Base-by-base conservation (phyloP, 1,139 yeast species). In the Saccharomyces hybrid region DNA sequence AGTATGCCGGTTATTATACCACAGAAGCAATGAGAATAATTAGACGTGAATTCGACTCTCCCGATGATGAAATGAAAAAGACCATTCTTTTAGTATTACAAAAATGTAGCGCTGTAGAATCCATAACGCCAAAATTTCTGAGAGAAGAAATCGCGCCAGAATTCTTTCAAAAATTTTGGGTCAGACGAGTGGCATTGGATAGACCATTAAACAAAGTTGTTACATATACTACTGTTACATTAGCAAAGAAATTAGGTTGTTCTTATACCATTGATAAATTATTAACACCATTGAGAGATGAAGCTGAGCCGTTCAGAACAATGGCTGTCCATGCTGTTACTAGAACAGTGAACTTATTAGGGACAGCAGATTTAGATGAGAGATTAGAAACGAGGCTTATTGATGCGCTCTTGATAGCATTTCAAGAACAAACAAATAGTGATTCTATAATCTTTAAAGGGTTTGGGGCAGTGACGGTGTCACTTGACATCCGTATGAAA, bases 51-150 rank as follows among this genome's bases (percentile, higher is more conserved):
- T 88, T 89, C 63, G 71, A 76, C 44, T 81, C 96, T 0, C 91
- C 95, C 0, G 96, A 90, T 64, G 96, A 88, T 59, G 97, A 91
- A 54, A 87, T 93, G 95, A 83, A 82, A 63, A 80, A 80, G 58
- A 80, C 93, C 0, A 85, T 91, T 3, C 71, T 93, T 52, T 73
- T 73, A 38, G 84, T 82, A 7, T 71, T 84, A 14, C 84, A 80
- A 56, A 84, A 82, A 59, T 80, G 86, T 61, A 71, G 82, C 28
- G 68, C 73, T 2, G 73, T 83, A 1, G 82, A 80, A 14, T 79
- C 80, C 11, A 75, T 83, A 20, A 77, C 81, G 4, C 73, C 77
- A 7, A 65, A 62, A 14, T 76, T 76, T 55, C 64, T 84, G 26
- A 70, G 72, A 42, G 76, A 74, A 3, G 81, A 81, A 28, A 77